Evolutionary conservation across 768 basidiomycete species (phyloP).

Genomic region (Clitopilus passeckerianus): DNA sequence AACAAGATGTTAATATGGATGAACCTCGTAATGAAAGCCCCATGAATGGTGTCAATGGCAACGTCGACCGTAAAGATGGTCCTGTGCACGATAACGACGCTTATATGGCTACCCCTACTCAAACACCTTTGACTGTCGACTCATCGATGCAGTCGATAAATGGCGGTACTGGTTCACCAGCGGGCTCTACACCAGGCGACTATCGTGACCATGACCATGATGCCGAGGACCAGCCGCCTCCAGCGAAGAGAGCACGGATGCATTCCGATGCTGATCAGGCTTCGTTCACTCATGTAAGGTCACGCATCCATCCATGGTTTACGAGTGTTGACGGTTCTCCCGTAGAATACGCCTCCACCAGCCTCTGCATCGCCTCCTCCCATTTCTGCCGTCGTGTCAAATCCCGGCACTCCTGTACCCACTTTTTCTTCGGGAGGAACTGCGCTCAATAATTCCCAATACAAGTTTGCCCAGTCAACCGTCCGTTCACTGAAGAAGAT

Average conservation of each 20-base stretch:
- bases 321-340: background rate
- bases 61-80: slow-evolving; percentile 27
- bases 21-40: slow-evolving; percentile 26
- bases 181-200: slow-evolving; percentile 28
- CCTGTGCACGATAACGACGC: slow-evolving; percentile 34
- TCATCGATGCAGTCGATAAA: slow-evolving; percentile 33
- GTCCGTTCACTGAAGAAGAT: slow-evolving; percentile 81
- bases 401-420: slow-evolving; percentile 31
- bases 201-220: slow-evolving; percentile 29
- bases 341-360: background rate
- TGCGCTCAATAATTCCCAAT: slow-evolving; percentile 64
- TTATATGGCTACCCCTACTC: slow-evolving; percentile 34
- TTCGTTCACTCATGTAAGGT: slow-evolving; percentile 67
- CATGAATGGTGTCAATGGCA: slow-evolving; percentile 25
- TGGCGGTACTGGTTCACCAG: slow-evolving; percentile 25
- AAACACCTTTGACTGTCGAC: slow-evolving; percentile 28
- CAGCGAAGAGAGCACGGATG: slow-evolving; percentile 77
- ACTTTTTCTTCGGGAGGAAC: slow-evolving; percentile 23
- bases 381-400: slow-evolving; percentile 38
- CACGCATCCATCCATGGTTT: slow-evolving; percentile 43
- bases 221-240: slow-evolving; percentile 66
- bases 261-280: slow-evolving; percentile 74
- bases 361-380: slow-evolving; percentile 65
- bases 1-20: slow-evolving; percentile 55
- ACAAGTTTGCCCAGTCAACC: slow-evolving; percentile 73